These are phyloP conservation scores for Phytophthora foliorum DNA, from an alignment of 352 stramenopile species.

Conservation along the genomic window DNA sequence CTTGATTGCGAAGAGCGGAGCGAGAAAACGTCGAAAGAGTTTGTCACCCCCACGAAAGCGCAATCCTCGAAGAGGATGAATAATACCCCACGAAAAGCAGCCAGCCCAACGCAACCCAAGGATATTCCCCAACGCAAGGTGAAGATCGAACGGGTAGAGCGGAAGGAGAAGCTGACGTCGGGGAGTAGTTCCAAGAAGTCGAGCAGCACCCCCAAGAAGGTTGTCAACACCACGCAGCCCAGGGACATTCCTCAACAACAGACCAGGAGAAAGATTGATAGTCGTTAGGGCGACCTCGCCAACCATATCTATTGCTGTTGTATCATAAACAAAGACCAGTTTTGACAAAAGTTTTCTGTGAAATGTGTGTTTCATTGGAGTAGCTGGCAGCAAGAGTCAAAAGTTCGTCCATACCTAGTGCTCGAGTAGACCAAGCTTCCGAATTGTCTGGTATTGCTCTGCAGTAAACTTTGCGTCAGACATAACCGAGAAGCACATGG, in stretches of 20 bases:
- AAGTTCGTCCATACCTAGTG: constrained; percentile 2
- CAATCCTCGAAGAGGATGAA: constrained; percentile 2
- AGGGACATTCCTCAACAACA: constrained; percentile 28
- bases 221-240: constrained; percentile 9
- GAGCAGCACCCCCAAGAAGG: constrained; percentile 4
- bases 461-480: neutral
- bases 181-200: constrained; percentile 10
- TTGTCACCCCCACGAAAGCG: constrained; percentile 28
- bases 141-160: neutral
- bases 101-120: constrained; percentile 3
- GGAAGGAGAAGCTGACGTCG: neutral
- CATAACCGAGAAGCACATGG: constrained; percentile 38
- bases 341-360: constrained; percentile 19
- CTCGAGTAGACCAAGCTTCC: constrained; percentile 51
- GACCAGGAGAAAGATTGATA: constrained; percentile 32
- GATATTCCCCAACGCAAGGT: constrained; percentile 5
- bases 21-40: constrained; percentile 6
- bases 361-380: too few relatives aligned
- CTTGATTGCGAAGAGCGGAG: neutral
- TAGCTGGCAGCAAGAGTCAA: too few relatives aligned
- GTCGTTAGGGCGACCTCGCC: constrained; percentile 27
- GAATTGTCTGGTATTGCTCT: constrained; percentile 76
- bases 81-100: neutral
- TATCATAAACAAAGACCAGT: constrained; percentile 36
- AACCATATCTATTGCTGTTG: constrained; percentile 42